Evolutionary conservation across 331 rosid genomes (phyloP).

Genomic region (Rhamnella rubrinervis): DNA sequence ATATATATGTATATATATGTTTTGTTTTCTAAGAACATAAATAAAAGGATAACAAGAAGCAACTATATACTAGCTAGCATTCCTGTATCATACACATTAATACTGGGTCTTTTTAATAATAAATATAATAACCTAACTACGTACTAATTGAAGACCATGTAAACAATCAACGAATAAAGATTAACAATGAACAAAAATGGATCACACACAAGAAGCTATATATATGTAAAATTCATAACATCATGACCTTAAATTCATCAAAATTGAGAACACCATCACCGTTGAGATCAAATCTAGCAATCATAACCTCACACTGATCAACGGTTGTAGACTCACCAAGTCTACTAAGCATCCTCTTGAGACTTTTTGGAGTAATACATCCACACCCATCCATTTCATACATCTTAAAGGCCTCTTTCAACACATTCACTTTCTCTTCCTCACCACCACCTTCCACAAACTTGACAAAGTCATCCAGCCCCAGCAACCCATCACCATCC

Average conservation of each 20-base stretch:
- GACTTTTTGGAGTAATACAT: conserved; percentile 70
- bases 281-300: conserved; percentile 64
- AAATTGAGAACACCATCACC: conserved; percentile 83
- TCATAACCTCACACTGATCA: conserved; percentile 63
- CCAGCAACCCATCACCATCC: conserved; percentile 65
- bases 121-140: too few relatives aligned
- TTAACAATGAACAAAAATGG: neutral
- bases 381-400: conserved; percentile 78
- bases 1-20: too few relatives aligned
- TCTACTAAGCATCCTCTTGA: conserved; percentile 60
- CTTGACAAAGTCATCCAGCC: conserved; percentile 65
- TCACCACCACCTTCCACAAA: conserved; percentile 67
- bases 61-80: too few relatives aligned
- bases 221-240: conserved; percentile 32
- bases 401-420: conserved; percentile 74
- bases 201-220: neutral
- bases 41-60: too few relatives aligned
- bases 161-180: neutral
- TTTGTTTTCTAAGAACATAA: too few relatives aligned
- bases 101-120: too few relatives aligned
- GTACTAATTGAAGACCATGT: too few relatives aligned
- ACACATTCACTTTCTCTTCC: conserved; percentile 62
- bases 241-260: conserved; percentile 81
- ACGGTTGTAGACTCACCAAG: conserved; percentile 64
- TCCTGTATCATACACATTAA: too few relatives aligned